phyloP scores from a whole-genome alignment of 2,329 filamentous ascomycete species.

The Aspergillus quadricinctus region DNA sequence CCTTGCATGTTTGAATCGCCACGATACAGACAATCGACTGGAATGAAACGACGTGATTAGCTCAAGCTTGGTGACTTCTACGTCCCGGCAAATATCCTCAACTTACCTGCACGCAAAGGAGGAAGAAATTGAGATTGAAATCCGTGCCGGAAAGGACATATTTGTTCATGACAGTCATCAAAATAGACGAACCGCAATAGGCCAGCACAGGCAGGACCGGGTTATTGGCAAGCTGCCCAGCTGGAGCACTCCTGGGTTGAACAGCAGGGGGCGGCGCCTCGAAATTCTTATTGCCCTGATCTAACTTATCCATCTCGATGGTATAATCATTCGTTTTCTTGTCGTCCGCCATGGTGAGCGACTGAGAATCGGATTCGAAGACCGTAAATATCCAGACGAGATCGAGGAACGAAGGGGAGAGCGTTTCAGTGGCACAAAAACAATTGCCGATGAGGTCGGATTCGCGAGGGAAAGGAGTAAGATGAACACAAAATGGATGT shows the following conservation, averaged over 20 bases:
- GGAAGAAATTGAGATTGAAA: conserved; percentile 97
- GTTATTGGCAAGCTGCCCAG: conserved; percentile 62
- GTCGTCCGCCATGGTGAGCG: conserved; percentile 70
- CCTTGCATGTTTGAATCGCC: conserved; percentile 79
- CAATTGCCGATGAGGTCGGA: not conserved
- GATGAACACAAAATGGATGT: not conserved
- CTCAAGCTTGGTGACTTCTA: not conserved
- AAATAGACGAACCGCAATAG: conserved; percentile 94
- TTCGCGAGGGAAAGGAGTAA: not conserved
- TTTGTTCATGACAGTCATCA: conserved; percentile 99
- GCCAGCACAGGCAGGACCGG: conserved; percentile 75
- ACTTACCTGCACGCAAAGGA: conserved; percentile 84
- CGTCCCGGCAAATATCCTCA: not conserved
- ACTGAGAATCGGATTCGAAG: not conserved
- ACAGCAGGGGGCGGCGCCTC: conserved; percentile 37
- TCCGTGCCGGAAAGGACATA: conserved; percentile 86
- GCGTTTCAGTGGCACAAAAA: not conserved
- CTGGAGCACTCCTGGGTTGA: conserved; percentile 30
- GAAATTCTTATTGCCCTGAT: conserved; percentile 48
- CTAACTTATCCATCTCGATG: conserved; percentile 63
- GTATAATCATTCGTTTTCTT: conserved; percentile 78
- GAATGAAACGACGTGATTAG: not conserved
- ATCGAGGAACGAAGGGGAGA: conserved; percentile 1
- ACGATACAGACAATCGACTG: conserved; percentile 85
- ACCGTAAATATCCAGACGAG: not conserved